Percentiles rank a stretch among this genome's conserved stretches.
phyloP scores from a whole-genome alignment of 352 stramenopile species.

The Pythium dissimile region DNA sequence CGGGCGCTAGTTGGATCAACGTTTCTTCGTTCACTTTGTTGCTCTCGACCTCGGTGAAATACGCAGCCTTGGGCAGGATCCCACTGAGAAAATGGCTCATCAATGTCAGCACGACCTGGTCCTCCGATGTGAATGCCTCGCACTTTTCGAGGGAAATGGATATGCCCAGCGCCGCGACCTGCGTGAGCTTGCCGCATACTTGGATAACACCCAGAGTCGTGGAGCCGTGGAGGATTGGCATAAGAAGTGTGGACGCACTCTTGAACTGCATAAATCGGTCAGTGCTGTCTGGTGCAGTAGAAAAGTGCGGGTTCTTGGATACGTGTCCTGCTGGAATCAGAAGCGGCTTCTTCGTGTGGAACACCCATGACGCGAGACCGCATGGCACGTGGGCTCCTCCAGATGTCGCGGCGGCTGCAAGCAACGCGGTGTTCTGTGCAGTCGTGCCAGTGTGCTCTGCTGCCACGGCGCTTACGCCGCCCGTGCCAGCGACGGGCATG shows the following conservation, averaged over 20 bases:
- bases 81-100: conserved; percentile 60
- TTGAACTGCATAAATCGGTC: conserved; percentile 56
- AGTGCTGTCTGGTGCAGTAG: conserved; percentile 47
- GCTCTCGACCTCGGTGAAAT: conserved; percentile 77
- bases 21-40: conserved; percentile 83
- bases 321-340: conserved; percentile 50
- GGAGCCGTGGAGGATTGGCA: conserved; percentile 43
- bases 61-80: conserved; percentile 64
- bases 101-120: conserved; percentile 47
- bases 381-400: conserved; percentile 21
- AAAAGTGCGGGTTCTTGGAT: conserved; percentile 45
- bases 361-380: conserved; percentile 63
- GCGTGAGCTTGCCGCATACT: conserved; percentile 54
- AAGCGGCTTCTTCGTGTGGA: conserved; percentile 61
- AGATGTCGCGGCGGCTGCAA: neutral
- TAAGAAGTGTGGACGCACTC: conserved; percentile 51
- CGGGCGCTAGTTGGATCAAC: conserved; percentile 59
- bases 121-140: conserved; percentile 54
- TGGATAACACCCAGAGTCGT: conserved; percentile 52
- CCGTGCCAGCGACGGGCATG: conserved; percentile 17
- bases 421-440: conserved; percentile 4
- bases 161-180: conserved; percentile 56
- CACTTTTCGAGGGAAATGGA: conserved; percentile 57
- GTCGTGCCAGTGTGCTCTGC: conserved; percentile 23
- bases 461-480: conserved; percentile 24